Conservation (phyloP, 495 filamentous ascomycete genomes). For the Chlorociboria aeruginascens region DNA sequence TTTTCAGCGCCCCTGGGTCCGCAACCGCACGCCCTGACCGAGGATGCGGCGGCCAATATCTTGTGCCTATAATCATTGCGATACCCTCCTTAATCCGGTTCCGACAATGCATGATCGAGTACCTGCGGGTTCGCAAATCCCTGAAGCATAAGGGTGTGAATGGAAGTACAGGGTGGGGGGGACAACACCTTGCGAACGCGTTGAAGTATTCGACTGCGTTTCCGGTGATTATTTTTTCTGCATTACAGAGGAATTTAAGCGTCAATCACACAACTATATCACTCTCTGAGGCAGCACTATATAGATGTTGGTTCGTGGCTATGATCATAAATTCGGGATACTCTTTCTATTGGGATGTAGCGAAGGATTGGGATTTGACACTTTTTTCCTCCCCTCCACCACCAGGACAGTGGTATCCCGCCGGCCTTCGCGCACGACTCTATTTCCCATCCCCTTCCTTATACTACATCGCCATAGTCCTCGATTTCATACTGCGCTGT, state of each 20-base stretch:
- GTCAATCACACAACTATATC: slow-evolving; percentile 26
- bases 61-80: slow-evolving; percentile 71
- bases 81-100: slow-evolving; percentile 77
- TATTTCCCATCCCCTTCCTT: slow-evolving; percentile 54
- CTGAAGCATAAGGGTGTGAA: slow-evolving; percentile 23
- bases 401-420: slow-evolving; percentile 43
- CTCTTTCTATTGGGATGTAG: slow-evolving; percentile 96
- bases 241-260: slow-evolving; percentile 58
- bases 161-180: slow-evolving; percentile 47
- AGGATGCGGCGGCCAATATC: slow-evolving; percentile 58
- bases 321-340: slow-evolving; percentile 76
- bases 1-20: slow-evolving; percentile 50
- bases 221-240: slow-evolving; percentile 71
- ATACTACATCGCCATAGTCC: slow-evolving; percentile 72
- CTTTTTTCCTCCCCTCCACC: slow-evolving; percentile 41
- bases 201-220: slow-evolving; percentile 86
- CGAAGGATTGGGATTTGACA: slow-evolving; percentile 91
- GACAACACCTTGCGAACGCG: slow-evolving; percentile 84
- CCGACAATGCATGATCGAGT: slow-evolving; percentile 87
- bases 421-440: slow-evolving; percentile 60
- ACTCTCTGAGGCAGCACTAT: slow-evolving; percentile 27
- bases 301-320: slow-evolving; percentile 41
- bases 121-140: slow-evolving; percentile 51
- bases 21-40: slow-evolving; percentile 74
- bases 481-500: slow-evolving; percentile 73